Base-by-base conservation (phyloP, 345 rosid species). In the Capsella bursapastoris region DNA sequence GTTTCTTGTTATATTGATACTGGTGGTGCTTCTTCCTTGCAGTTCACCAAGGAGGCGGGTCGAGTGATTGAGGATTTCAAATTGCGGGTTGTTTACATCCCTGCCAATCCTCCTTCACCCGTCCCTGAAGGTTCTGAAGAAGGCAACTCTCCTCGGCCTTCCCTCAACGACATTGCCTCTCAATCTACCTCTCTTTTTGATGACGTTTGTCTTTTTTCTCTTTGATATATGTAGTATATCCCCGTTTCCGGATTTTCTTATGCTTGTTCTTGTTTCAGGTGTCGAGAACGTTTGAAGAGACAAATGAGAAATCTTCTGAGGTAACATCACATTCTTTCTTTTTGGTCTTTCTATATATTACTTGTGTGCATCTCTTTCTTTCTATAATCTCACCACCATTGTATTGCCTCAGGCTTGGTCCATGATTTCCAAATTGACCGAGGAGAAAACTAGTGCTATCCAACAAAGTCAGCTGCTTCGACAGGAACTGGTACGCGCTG, bases 91-190 rank as follows among this genome's bases (percentile, higher is more conserved):
- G 77, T 84, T 40, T 93, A 89, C 78, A 83, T 89, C 70, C 92
- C 91, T 27, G 92, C 90, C 8, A 89, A 91, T 76, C 98, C 91
- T 4, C 97, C 96, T 8, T 91, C 93, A 1, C 93, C 97, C 52
- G 96, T 93, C 53, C 91, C 97, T 0, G 98, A 91, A 83, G 97
- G 89, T 60, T 80, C 97, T 72, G 98, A 93, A 59, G 98, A 93
- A 87, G 97, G 87, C 62, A 79, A 83, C 58, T 85, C 96, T 57
- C 93, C 97, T 2, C 82, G 79, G 53, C 77, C 82, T 70, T 86
- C 92, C 55, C 14, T 34, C 10, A 81, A 56, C 55, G 97, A 86
- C 51, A 78, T 83, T 64, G 89, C 76, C 5, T 64, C 73, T 77
- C 81, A 72, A 55, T 62, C 77, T 72, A 70, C 52, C n/a, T 62